A percentile compares a stretch with the other conserved stretches of the same genome.
These are phyloP conservation scores for Globisporangium canariense DNA, from an alignment of 352 stramenopile species.

Conservation along the genomic window DNA sequence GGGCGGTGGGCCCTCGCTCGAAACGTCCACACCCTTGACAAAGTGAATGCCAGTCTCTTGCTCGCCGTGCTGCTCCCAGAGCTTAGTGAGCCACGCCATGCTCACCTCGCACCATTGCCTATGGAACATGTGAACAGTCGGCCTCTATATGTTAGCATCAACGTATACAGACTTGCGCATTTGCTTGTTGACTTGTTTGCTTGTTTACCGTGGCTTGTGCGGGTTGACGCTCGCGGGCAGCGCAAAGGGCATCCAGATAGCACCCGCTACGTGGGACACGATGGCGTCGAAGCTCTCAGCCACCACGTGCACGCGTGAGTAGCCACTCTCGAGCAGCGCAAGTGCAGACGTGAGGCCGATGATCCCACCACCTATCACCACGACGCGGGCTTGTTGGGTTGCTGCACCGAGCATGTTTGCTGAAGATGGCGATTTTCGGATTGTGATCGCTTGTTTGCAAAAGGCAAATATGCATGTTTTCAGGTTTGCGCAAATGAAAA, in stretches of 20 bases:
- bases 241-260: constrained; percentile 73
- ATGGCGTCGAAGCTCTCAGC: constrained; percentile 50
- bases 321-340: constrained; percentile 54
- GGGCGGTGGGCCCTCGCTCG: constrained; percentile 25
- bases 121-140: not conserved
- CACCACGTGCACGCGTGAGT: constrained; percentile 40
- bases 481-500: too few relatives aligned
- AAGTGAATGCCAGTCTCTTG: constrained; percentile 50
- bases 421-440: too few relatives aligned
- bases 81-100: constrained; percentile 51
- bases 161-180: not conserved
- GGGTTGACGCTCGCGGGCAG: constrained; percentile 33
- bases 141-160: not conserved
- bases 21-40: constrained; percentile 45
- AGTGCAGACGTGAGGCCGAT: constrained; percentile 66
- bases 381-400: constrained; percentile 18
- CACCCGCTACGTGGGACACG: constrained; percentile 66
- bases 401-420: not conserved
- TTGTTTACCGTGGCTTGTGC: constrained; percentile 32
- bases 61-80: constrained; percentile 34
- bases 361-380: constrained; percentile 66
- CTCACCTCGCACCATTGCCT: constrained; percentile 68
- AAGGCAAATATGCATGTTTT: too few relatives aligned
- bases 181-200: not conserved
- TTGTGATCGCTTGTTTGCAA: too few relatives aligned